Base-by-base conservation (phyloP, 2,329 filamentous ascomycete species). In the Colletotrichum gloeosporioides region DNA sequence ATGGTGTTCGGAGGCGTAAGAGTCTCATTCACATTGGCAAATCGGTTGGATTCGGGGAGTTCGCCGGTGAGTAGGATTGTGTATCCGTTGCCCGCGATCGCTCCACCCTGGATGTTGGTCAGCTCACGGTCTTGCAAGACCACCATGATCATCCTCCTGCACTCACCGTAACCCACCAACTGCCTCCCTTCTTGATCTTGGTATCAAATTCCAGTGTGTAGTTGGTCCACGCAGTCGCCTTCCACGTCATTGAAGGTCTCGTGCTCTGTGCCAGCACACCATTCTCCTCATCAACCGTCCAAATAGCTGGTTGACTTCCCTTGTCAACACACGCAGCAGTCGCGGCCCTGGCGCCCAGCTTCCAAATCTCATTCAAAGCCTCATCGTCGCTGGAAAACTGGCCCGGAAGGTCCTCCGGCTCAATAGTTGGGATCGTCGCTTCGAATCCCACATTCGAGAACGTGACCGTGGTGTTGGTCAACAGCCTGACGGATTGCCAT, bases 401-500 rank as follows among this genome's bases (percentile, higher is more conserved):
- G 3, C 82, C 84, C 3, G 82, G 81, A 2, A 85, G 71, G 4
- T 80, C 67, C 8, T 80, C 72, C 1, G 78, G 57, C 32, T 79
- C 71, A 4, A 73, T 73, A 2, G 78, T 79, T 5, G 80, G 76
- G 12, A 83, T 80, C 2, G 82, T 85, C 1, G 78, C 80, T 72
- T 61, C 79, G 15, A 86, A 81, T 0, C 86, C 85, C 2, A 85
- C 73, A 3, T 73, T 64, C 7, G 75, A 78, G 66, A 88, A 81
- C 0, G 78, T 80, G 5, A 87, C 74, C 3, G 79, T 80, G 1
- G 79, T 80, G 27, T 84, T 80, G 0, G 82, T 85, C 22, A 87
- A 78, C 0, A 87, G 79, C 3, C 80, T 79, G 29, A 87, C 78
- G 1, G 84, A 82, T 73, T 86, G 81, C 85, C 85, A 88, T 77